Base-by-base conservation (phyloP, 2,329 filamentous ascomycete species). In the Aspergillus caelatus region DNA sequence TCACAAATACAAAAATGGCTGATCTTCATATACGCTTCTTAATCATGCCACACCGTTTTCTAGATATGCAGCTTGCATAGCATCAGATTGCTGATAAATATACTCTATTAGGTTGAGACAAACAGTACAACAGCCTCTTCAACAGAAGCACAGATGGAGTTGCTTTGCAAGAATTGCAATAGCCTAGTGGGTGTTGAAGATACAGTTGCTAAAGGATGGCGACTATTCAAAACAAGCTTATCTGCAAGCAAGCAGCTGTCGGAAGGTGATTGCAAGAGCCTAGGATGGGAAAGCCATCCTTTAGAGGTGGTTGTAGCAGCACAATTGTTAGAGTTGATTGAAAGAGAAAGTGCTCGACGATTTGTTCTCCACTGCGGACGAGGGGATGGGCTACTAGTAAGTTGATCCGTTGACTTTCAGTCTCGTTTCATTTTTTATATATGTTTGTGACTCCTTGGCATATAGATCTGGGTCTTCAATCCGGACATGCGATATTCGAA, bases 391-490 rank as follows among this genome's bases (percentile, higher is more conserved):
- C 64, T 81, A 5, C 55, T 82, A 60, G 80, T 82, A 74, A 60
- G 74, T 65, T 30, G 14, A 61, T 56, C 36, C 21, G 23, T 3
- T 23, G 11, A 30, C 9, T 36, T n/a, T 12, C 32, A 1, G 12
- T 5, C 28, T 23, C 2, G 21, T 21, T 12, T n/a, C 56, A n/a
- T 14, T 19, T 19, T 30, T 32, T 8, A 34, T 34, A 8, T 36
- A 8, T 19, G 52, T 30, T 21, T 54, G 30, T 43, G 36, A n/a
- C 36, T 59, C 16, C 62, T 21, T 11, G 19, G 8, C 32, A 61
- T 56, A 46, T 53, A 85, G 74, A 67, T 88, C 32, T 89, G 86
- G 87, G 78, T 86, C 60, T 89, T 89, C 74, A 86, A 87, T 9
- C 85, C 86, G 0, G 83, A 87, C 62, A 78, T 89, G 46, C 80